Evolutionary conservation across 495 filamentous ascomycete genomes (phyloP).

Genomic region (Xanthoparmelia taractica): DNA sequence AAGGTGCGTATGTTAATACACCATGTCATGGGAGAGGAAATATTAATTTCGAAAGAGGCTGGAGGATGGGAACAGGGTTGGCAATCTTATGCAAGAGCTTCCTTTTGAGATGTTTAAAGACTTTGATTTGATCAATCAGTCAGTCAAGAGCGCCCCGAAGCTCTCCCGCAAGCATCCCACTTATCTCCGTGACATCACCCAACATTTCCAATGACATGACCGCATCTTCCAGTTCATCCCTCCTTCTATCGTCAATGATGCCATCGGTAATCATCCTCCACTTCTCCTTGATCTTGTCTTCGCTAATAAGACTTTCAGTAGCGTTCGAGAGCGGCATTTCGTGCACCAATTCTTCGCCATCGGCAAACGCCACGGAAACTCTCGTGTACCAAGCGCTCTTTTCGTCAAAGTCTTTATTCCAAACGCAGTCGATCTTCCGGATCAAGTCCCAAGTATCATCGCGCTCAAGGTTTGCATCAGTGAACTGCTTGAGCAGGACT

Average conservation of each 20-base stretch:
- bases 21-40: too few species aligned
- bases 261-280: background rate
- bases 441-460: constrained; percentile 36
- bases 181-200: background rate
- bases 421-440: constrained; percentile 33
- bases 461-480: constrained; percentile 30
- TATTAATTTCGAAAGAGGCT: too few species aligned
- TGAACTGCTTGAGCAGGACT: constrained; percentile 34
- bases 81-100: too few species aligned
- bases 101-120: too few species aligned
- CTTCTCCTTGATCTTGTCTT: background rate
- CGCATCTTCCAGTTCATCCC: background rate
- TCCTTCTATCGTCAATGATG: background rate
- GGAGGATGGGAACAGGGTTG: too few species aligned
- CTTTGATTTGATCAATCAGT: too few species aligned
- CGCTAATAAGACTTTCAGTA: background rate
- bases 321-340: background rate
- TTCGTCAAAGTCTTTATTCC: constrained; percentile 26
- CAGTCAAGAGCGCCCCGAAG: background rate
- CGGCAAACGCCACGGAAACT: background rate
- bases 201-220: background rate
- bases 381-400: background rate
- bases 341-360: background rate
- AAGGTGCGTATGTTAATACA: too few species aligned
- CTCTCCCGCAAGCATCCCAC: background rate